Conservation (phyloP, 768 basidiomycete genomes). For the Hygrophoropsis aurantiaca region DNA sequence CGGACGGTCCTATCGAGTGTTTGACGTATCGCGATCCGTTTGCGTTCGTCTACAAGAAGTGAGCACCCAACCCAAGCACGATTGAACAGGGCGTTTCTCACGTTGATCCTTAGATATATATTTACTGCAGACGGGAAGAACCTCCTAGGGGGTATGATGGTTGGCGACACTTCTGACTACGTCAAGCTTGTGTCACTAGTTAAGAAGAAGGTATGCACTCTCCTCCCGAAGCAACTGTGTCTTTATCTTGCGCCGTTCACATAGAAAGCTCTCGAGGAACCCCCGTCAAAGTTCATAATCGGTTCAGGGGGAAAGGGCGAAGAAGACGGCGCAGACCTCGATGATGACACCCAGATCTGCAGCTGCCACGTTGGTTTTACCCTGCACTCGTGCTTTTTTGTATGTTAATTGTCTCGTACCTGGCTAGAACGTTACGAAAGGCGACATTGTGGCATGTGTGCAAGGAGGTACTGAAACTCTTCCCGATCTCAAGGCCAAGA, state of each 20-base stretch:
- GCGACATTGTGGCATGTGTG: slow-evolving; percentile 49
- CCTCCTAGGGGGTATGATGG: slow-evolving; percentile 77
- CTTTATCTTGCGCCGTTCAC: neutral
- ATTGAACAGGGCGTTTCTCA: neutral
- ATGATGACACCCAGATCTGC: slow-evolving; percentile 73
- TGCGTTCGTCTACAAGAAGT: slow-evolving; percentile 69
- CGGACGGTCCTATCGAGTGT: slow-evolving; percentile 49
- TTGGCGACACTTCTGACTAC: slow-evolving; percentile 70
- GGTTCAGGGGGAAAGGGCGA: slow-evolving; percentile 51
- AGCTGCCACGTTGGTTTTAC: slow-evolving; percentile 52
- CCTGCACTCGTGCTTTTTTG: neutral
- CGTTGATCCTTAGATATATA: slow-evolving; percentile 45
- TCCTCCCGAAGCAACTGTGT: slow-evolving; percentile 1
- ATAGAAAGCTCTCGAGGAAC: slow-evolving; percentile 63
- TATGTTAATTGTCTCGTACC: neutral
- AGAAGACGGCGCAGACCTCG: slow-evolving; percentile 63
- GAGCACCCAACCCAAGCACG: slow-evolving; percentile 3
- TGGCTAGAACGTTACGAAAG: slow-evolving; percentile 61
- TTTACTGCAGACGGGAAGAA: slow-evolving; percentile 72
- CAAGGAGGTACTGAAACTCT: slow-evolving; percentile 48
- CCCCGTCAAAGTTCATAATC: slow-evolving; percentile 67
- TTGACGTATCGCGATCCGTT: slow-evolving; percentile 75
- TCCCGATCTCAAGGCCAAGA: slow-evolving; percentile 58
- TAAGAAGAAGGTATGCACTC: slow-evolving; percentile 55
- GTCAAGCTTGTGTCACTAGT: slow-evolving; percentile 69